Evolutionary conservation across 345 rosid species (phyloP).

Genomic region (Eucalyptus lansdowneana): DNA sequence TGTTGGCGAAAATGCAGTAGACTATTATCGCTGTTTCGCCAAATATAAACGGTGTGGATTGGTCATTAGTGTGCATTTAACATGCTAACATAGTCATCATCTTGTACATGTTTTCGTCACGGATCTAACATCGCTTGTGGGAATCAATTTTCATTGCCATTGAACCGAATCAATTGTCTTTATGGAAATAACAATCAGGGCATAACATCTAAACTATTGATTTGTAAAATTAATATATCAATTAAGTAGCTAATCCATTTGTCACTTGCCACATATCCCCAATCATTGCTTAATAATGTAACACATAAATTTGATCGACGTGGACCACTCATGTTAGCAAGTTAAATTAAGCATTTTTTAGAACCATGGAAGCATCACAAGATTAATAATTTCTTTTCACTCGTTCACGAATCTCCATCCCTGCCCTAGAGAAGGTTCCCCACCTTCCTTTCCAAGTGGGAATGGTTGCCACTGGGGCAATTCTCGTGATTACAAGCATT

Average conservation of each 20-base stretch:
- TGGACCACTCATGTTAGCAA: not conserved
- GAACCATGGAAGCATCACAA: not conserved
- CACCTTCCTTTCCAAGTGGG: not conserved
- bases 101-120: not conserved
- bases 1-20: not conserved
- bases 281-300: not conserved
- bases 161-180: not conserved
- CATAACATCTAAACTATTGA: not conserved
- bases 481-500: not conserved
- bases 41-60: not conserved
- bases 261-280: not conserved
- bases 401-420: not conserved
- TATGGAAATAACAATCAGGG: not conserved
- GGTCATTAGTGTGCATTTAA: not conserved
- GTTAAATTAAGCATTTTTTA: not conserved
- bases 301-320: not conserved
- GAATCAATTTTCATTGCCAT: not conserved
- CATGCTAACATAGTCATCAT: not conserved
- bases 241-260: not conserved
- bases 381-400: not conserved
- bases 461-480: not conserved
- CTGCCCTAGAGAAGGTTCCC: not conserved
- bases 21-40: not conserved
- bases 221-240: not conserved
- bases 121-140: not conserved